Evolutionary conservation across 768 basidiomycete genomes (phyloP).

Genomic region (Flagelloscypha sp.): DNA sequence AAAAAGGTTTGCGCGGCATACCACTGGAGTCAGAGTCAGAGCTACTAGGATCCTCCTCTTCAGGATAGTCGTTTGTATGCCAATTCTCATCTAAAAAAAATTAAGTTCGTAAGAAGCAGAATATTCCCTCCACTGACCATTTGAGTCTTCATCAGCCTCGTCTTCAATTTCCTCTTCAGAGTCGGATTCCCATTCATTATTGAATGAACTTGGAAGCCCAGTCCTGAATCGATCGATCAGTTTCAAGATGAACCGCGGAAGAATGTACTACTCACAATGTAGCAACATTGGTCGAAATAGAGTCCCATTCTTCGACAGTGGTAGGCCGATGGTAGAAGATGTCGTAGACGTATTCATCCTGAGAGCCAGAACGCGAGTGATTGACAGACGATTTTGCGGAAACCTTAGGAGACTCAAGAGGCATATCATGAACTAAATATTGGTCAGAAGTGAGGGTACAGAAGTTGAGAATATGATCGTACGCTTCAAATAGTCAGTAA

Average conservation of each 20-base stretch:
- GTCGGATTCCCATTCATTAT: slow-evolving; percentile 48
- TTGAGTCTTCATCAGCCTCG: slow-evolving; percentile 79
- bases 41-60: slow-evolving; percentile 42
- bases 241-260: too few relatives aligned
- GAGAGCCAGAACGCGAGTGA: slow-evolving; percentile 6
- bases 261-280: slow-evolving; percentile 65
- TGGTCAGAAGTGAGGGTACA: slow-evolving; percentile 1
- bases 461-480: slow-evolving; percentile 16
- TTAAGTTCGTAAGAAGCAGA: neutral
- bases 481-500: slow-evolving; percentile 70
- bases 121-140: slow-evolving; percentile 37
- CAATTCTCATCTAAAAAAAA: slow-evolving; percentile 59
- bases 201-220: slow-evolving; percentile 51
- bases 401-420: slow-evolving; percentile 10
- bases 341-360: slow-evolving; percentile 74
- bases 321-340: slow-evolving; percentile 70
- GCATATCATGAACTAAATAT: slow-evolving; percentile 23
- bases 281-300: slow-evolving; percentile 46
- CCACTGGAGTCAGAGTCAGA: slow-evolving; percentile 32
- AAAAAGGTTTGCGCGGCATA: slow-evolving; percentile 10
- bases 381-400: slow-evolving; percentile 7
- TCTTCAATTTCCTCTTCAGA: slow-evolving; percentile 64
- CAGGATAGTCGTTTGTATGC: slow-evolving; percentile 81
- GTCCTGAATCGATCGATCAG: slow-evolving; percentile 47
- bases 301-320: slow-evolving; percentile 52